Evolutionary conservation across 441 rosid species (phyloP).

Genomic region (Croton laevigatus): DNA sequence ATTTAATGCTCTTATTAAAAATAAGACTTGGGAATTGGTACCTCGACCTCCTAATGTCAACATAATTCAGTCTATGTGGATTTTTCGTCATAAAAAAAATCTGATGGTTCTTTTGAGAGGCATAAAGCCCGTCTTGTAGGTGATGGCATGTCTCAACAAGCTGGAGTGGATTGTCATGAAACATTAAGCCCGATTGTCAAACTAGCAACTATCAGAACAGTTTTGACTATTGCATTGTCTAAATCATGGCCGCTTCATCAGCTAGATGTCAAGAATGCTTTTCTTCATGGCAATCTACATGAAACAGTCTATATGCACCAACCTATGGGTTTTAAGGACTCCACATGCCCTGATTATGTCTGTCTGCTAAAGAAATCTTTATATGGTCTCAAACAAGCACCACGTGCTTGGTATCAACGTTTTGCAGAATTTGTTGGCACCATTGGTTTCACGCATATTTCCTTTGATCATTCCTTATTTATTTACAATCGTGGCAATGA

Average conservation of each 20-base stretch:
- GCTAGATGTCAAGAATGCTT: no score
- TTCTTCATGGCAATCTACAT: no score
- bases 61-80: constrained; percentile 7
- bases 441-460: background rate
- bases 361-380: background rate
- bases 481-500: no score
- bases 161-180: no score
- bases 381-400: no score
- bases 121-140: no score
- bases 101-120: constrained; percentile 3
- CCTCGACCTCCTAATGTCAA: constrained; percentile 1
- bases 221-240: no score
- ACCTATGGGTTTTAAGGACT: background rate
- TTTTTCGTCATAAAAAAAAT: background rate
- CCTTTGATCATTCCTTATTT: background rate
- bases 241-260: no score
- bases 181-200: no score
- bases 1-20: constrained; percentile 6
- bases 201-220: no score
- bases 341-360: background rate
- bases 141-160: no score
- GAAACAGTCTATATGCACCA: background rate
- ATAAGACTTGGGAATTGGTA: constrained; percentile 16
- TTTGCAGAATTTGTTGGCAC: background rate
- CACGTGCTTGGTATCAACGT: background rate